Evolutionary conservation across 225 moss, liverwort and hornwort genomes (phyloP), one percentile per base, ranked within the genome.

Genomic region (Lunularia cruciata): DNA sequence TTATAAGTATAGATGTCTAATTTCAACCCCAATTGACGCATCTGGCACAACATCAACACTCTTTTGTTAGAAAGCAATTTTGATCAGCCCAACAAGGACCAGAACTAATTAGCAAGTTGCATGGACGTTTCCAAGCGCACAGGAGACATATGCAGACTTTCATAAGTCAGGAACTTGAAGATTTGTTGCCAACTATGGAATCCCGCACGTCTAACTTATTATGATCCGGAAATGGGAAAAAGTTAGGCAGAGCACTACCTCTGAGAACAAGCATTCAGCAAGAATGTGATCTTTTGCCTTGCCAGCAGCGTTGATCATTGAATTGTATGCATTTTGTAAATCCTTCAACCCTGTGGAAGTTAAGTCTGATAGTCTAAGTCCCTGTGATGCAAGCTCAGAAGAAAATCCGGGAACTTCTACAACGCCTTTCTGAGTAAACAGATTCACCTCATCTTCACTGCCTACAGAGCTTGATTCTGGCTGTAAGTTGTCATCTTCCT

Each of bases 1-100:
- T 98, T 98, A 51, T 93, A 91, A 33, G 96, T 91, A 53, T 86
- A 92, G 70, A 98, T 89, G 71, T 92, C 83, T 61, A 89, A 85
- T 77, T 90, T 90, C 76, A 98, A 76, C 22, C 96, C 96, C 80
- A 88, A 69, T 72, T 82, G 81, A 70, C 89, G 89, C 96, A 98
- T 98, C 92, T 96, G 95, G 8, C 3, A 45, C 55, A 53, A 43
- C 1, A 64, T 0, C 1, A 46, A 6, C 3, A 18, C 11, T 0
- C 14, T 14, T 8, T 28, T 8, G 25, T 64, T 28, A 60, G 34
- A 9, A 12, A 45, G 18, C 45, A n/a, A n/a, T n/a, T n/a, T n/a
- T n/a, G n/a, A n/a, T n/a, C n/a, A n/a, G n/a, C n/a, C n/a, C n/a
- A n/a, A n/a, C n/a, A n/a, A n/a, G n/a, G n/a, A n/a, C n/a, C n/a